These are phyloP conservation scores for Linum tenue DNA, from an alignment of 345 rosid genomes.

Conservation along the genomic window DNA sequence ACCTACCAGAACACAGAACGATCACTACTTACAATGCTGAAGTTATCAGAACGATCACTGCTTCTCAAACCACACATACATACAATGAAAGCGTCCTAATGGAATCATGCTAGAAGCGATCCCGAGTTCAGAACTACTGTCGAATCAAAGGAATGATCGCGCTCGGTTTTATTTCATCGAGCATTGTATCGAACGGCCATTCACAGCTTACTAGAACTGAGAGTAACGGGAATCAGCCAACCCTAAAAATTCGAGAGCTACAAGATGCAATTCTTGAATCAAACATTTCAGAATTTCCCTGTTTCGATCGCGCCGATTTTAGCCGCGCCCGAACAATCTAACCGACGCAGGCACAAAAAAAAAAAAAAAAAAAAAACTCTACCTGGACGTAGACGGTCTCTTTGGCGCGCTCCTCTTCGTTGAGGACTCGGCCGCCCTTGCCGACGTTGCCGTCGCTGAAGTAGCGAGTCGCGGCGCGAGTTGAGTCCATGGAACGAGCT, in stretches of 20 bases:
- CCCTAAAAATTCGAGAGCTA: too few relatives aligned
- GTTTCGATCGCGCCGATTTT: too few relatives aligned
- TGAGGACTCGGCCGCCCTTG: constrained; percentile 65
- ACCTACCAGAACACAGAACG: not conserved
- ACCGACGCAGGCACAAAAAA: not conserved
- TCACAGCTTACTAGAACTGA: not conserved
- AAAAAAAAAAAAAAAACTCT: not conserved
- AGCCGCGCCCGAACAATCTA: too few relatives aligned
- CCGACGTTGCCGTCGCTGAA: constrained; percentile 56
- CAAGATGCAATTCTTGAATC: too few relatives aligned
- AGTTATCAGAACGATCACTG: too few relatives aligned
- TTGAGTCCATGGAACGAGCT: constrained; percentile 37
- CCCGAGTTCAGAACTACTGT: not conserved
- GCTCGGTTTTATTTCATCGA: not conserved
- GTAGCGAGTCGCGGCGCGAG: constrained; percentile 45
- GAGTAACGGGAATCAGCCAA: too few relatives aligned
- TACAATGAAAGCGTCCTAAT: not conserved
- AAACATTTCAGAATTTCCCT: too few relatives aligned
- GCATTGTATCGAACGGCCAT: not conserved
- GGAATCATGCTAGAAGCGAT: not conserved
- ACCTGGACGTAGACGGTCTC: constrained; percentile 79
- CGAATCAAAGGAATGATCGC: not conserved
- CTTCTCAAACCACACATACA: too few relatives aligned
- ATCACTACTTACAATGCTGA: not conserved
- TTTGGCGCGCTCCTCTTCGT: constrained; percentile 80